Evolutionary conservation across 2,329 filamentous ascomycete genomes (phyloP), one percentile per base, ranked within the genome.

Genomic region (Penicillium thymicola): DNA sequence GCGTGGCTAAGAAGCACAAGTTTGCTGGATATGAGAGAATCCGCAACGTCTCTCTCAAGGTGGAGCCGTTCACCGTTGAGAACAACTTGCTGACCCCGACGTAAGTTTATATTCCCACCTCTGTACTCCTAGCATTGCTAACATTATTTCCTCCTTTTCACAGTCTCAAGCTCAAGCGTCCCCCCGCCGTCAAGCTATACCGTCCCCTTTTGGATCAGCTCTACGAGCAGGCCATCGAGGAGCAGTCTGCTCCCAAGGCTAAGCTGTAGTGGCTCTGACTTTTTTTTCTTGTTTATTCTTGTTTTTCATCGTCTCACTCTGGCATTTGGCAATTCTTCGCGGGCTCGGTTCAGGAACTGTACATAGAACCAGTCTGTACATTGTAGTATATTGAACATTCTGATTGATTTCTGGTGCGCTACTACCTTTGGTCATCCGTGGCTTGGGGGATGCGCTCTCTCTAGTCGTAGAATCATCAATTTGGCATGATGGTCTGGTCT

Each of bases 11-110:
- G 78, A 88, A 87, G 77, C 85, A 89, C 74, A 96, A 94, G 78
- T 92, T 99, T 75, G 94, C 96, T 71, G 90, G 87, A 64, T 97
- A 89, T 67, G 94, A 99, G 81, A 85, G 85, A 62, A 87, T 97
- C 45, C 85, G 83, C 72, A 89, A 87, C 65, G 82, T 88, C 55
- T 76, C 88, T 60, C 76, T 99, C 64, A 87, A 89, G 67, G 66
- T 97, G 14, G 94, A 99, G 58, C 94, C 94, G 2, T 97, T 99
- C 68, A 90, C 86, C 1, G 86, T 97, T 62, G 92, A 96, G 49
- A 99, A 99, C 71, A 89, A 96, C 75, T 81, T 97, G 48, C 77
- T 80, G 62, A 80, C 78, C 8, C 78, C 78, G 11, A 80, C 78
- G 72, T 79, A 67, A 69, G 76, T 76, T 49, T 28, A 18, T 92